These are phyloP conservation scores for Lablab purpureus DNA, from an alignment of 306 rosid genomes.

Conservation along the genomic window DNA sequence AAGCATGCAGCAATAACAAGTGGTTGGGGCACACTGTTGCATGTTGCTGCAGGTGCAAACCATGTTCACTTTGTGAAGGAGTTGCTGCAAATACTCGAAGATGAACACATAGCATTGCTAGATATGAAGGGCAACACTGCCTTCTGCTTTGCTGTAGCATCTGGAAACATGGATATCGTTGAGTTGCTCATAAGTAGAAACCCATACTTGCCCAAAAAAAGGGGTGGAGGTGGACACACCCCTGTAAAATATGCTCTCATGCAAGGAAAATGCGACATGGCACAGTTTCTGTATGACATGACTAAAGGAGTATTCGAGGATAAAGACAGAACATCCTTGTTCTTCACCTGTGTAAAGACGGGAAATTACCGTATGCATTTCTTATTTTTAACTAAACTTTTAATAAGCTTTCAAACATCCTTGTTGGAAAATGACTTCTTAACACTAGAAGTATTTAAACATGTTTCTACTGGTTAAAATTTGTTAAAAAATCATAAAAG, in stretches of 20 bases:
- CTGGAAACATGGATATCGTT: slow-evolving; percentile 30
- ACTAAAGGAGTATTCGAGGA: not conserved
- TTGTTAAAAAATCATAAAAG: no score
- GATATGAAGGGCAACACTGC: slow-evolving; percentile 47
- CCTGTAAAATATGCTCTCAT: slow-evolving; percentile 48
- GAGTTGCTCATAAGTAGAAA: not conserved
- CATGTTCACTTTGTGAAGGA: slow-evolving; percentile 26
- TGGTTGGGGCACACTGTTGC: slow-evolving; percentile 38
- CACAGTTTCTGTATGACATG: not conserved
- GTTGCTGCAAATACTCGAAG: not conserved
- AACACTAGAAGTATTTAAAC: no score
- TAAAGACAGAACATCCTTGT: not conserved
- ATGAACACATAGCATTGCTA: not conserved
- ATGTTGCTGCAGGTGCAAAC: slow-evolving; percentile 47
- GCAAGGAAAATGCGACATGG: slow-evolving; percentile 50
- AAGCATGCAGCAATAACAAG: slow-evolving; percentile 33
- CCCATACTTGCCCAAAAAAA: not conserved
- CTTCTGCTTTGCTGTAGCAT: slow-evolving; percentile 45
- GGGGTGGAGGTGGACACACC: slow-evolving; percentile 29
- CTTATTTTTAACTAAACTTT: no score
- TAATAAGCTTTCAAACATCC: no score
- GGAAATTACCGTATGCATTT: slow-evolving; percentile 37
- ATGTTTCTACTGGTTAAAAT: no score
- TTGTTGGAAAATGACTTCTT: no score
- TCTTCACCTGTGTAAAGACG: slow-evolving; percentile 46